Evolutionary conservation across 2,329 filamentous ascomycete species (phyloP).

Genomic region (Neopestalotiopsis sp.): DNA sequence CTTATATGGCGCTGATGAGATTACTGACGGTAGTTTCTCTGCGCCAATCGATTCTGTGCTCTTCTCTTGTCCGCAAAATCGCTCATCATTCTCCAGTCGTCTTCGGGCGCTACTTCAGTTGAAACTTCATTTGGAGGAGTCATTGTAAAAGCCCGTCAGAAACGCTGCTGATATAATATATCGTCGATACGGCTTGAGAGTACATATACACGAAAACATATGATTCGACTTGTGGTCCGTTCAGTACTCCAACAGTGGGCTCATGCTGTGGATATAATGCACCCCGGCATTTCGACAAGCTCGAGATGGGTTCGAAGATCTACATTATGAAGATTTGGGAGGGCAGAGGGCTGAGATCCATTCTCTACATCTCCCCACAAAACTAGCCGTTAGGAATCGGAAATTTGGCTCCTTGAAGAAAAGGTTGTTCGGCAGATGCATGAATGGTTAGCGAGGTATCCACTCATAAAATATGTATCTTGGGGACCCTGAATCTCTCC

Average conservation of each 20-base stretch:
- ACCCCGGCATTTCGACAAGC: not conserved
- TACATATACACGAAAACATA: not conserved
- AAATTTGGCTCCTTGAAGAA: too few species aligned
- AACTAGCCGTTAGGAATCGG: too few species aligned
- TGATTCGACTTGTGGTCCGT: not conserved
- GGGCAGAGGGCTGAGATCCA: not conserved
- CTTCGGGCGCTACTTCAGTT: constrained; percentile 1
- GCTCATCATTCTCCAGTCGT: constrained; percentile 10
- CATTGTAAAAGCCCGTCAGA: constrained; percentile 2
- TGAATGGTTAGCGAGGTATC: too few species aligned
- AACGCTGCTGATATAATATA: not conserved
- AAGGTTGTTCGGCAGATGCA: too few species aligned
- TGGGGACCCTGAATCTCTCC: too few species aligned
- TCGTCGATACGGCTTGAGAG: not conserved
- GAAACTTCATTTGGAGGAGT: constrained; percentile 1
- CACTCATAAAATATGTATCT: too few species aligned
- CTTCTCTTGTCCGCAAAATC: constrained; percentile 8
- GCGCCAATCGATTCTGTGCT: constrained; percentile 6
- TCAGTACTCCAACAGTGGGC: not conserved
- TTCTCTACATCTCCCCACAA: too few species aligned
- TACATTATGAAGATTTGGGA: constrained; percentile 3
- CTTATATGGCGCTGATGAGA: not conserved
- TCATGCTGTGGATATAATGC: not conserved
- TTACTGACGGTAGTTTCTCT: constrained; percentile 1
- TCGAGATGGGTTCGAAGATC: not conserved